Base-by-base conservation (phyloP, 2,329 filamentous ascomycete species). In the Aspergillus sp. region DNA sequence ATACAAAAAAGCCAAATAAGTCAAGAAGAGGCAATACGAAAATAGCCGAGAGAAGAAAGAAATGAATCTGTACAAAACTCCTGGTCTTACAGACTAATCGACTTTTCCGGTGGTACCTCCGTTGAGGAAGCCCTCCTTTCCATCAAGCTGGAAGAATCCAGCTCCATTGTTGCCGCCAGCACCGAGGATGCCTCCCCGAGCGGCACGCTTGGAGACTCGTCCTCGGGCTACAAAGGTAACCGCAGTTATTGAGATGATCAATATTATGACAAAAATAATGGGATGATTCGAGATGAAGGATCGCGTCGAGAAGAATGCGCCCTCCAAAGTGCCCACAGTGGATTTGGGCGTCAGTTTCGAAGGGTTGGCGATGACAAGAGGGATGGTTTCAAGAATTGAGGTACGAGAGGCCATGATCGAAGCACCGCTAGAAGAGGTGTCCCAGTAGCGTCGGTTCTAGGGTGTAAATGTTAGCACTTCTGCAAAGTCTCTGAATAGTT, bases 391-490 rank as follows among this genome's bases (percentile, higher is more conserved):
- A 51, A 95, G 80, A 62, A 96, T 95, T 3, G 86, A 89, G 3
- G 88, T 91, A 52, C 93, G 85, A 28, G 86, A 93, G 45, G 90
- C 85, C 57, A 90, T 83, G 62, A 98, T 97, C 52, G 85, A 80
- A 67, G 93, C 91, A 55, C 90, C 91, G 2, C 88, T 93, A 51
- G 85, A 83, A 41, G 90, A 95, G 30, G 78, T 81, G 63, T 98
- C 93, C 93, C 93, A 98, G 73, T 94, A 98, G 54, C 86, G 83
- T 58, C 87, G 89, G 71, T 88, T 89, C 88, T 94, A 60, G 49
- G 29, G 26, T 12, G 19, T 29, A 12, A 1, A 7, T 36, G n/a
- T 33, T 29, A 5, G 6, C 40, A 3, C 19, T 19, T 3, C 8
- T 3, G n/a, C n/a, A n/a, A 36, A 3, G n/a, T 19, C 26, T 19